These are phyloP conservation scores for Ophiostoma australiae DNA, from an alignment of 2,329 filamentous ascomycete species.

Conservation along the genomic window DNA sequence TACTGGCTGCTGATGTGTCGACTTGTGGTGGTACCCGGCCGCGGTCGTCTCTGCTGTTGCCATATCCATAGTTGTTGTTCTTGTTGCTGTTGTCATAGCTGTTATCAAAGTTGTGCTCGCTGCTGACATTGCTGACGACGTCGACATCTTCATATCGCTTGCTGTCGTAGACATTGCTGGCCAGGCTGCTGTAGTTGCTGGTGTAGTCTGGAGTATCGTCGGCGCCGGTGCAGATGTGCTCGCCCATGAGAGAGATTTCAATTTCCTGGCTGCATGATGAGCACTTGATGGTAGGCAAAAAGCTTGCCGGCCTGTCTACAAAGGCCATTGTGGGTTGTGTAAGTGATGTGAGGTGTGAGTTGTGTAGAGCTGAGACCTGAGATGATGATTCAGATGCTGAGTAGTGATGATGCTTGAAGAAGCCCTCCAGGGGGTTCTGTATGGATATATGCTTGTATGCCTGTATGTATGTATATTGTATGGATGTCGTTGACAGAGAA, in stretches of 20 bases:
- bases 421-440: not conserved
- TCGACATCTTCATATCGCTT: conserved; percentile 1
- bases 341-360: not conserved
- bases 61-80: not conserved
- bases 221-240: conserved; percentile 64
- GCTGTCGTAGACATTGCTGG: not conserved
- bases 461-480: too few species aligned
- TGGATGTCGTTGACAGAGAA: not conserved
- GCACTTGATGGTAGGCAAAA: conserved; percentile 82
- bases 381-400: not conserved
- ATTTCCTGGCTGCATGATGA: conserved; percentile 73
- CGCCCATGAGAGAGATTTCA: conserved; percentile 79
- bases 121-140: conserved; percentile 31
- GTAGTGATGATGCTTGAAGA: not conserved
- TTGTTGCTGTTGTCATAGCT: conserved; percentile 12
- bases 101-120: not conserved
- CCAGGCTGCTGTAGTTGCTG: conserved; percentile 7
- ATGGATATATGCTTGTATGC: not conserved
- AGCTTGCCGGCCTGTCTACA: conserved; percentile 50
- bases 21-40: conserved; percentile 50
- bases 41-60: conserved; percentile 37
- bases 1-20: conserved; percentile 55
- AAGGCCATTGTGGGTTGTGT: conserved; percentile 24
- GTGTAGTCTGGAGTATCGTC: conserved; percentile 36
- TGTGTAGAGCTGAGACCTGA: not conserved